A percentile compares a stretch with the other conserved stretches of the same genome.
Conservation (phyloP, 345 rosid species). For the Melaleuca quinquenervia region DNA sequence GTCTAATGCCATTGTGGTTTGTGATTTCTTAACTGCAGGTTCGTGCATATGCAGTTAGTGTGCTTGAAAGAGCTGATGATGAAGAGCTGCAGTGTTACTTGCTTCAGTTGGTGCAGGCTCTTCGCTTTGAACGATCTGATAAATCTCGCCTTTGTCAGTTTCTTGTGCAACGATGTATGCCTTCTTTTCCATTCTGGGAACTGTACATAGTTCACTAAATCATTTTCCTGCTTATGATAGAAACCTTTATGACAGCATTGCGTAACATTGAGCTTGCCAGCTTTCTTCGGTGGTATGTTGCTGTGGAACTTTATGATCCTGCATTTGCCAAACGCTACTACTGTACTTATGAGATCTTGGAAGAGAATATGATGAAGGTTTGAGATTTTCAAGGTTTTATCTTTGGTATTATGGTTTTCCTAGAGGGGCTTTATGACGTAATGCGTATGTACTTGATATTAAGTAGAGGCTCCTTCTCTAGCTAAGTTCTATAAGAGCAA, state of each 20-base stretch:
- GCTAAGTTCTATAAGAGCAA: not conserved
- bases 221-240: conserved; percentile 7
- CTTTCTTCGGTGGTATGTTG: conserved; percentile 93
- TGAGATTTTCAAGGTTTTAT: not conserved
- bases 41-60: conserved; percentile 96
- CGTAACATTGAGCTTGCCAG: conserved; percentile 85
- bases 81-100: conserved; percentile 97
- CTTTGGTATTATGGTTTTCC: not conserved
- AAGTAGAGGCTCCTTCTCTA: not conserved
- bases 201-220: not conserved
- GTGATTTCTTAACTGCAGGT: conserved; percentile 42
- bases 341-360: conserved; percentile 66
- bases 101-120: conserved; percentile 98
- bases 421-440: not conserved
- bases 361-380: conserved; percentile 73
- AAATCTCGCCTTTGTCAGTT: conserved; percentile 91
- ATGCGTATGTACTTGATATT: not conserved
- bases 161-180: conserved; percentile 81
- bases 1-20: not conserved
- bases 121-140: conserved; percentile 92
- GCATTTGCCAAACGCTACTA: conserved; percentile 72
- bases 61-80: conserved; percentile 97
- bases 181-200: not conserved
- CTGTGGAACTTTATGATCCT: conserved; percentile 88
- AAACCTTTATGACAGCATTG: conserved; percentile 48